Conservation (phyloP, 257 asterid species). For the Sherardia arvensis region DNA sequence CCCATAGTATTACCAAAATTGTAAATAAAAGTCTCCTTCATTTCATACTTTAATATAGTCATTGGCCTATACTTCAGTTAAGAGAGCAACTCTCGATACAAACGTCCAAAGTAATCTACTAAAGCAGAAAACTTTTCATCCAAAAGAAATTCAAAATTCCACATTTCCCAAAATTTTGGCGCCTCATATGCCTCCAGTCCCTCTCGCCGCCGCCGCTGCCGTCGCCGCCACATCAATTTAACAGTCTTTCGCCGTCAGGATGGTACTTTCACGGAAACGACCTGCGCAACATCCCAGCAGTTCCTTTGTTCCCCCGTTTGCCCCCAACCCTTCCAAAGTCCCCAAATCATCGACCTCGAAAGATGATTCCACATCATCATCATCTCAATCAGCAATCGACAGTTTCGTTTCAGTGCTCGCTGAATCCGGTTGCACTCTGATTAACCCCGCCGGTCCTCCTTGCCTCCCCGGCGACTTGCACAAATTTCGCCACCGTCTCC, state of each 20-base stretch:
- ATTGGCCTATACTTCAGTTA: too few species aligned
- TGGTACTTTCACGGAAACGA: conserved; percentile 19
- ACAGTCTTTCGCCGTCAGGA: not conserved
- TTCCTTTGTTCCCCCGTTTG: conserved; percentile 14
- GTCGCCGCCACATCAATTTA: not conserved
- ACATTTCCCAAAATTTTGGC: conserved; percentile 1
- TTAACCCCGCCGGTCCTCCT: conserved; percentile 54
- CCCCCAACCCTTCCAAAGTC: conserved; percentile 14
- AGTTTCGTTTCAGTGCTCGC: conserved; percentile 56
- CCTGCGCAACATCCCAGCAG: not conserved
- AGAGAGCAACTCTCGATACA: too few species aligned
- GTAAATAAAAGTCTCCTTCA: too few species aligned
- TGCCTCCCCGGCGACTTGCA: conserved; percentile 58
- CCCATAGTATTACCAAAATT: too few species aligned
- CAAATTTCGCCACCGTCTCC: conserved; percentile 50
- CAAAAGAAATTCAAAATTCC: not conserved
- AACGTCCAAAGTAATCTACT: too few species aligned
- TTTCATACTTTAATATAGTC: too few species aligned
- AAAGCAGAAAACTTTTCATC: too few species aligned
- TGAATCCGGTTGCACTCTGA: conserved; percentile 67
- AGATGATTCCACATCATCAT: conserved; percentile 7
- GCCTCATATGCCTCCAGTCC: not conserved
- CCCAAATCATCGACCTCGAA: conserved; percentile 14
- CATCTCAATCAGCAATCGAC: conserved; percentile 16
- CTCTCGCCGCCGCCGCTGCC: not conserved